Conservation (phyloP, 768 basidiomycete species). For the Russula dissimulans region DNA sequence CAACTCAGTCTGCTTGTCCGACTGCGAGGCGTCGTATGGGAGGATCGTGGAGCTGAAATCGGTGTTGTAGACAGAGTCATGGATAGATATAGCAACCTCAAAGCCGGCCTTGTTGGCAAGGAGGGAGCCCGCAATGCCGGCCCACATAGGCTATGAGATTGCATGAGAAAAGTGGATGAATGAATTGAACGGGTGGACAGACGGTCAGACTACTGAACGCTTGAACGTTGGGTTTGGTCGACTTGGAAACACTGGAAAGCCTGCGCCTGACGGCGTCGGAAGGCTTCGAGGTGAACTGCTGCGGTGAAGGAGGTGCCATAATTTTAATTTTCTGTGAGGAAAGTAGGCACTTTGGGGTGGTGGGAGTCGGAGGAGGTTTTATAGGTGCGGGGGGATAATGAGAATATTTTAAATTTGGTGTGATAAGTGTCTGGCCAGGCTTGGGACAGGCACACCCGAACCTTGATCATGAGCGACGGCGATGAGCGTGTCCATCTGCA, state of each 20-base stretch:
- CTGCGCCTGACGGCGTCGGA: conserved; percentile 56
- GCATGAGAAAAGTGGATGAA: conserved; percentile 17
- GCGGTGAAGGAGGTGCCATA: conserved; percentile 15
- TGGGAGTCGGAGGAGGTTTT: not conserved
- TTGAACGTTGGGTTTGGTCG: conserved; percentile 44
- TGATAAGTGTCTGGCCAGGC: no score
- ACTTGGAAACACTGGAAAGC: conserved; percentile 46
- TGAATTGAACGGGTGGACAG: conserved; percentile 23
- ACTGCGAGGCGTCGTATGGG: conserved; percentile 41
- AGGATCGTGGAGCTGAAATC: conserved; percentile 59
- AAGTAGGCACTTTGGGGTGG: conserved; percentile 6
- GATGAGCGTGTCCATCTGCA: conserved; percentile 7
- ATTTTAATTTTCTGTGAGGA: conserved; percentile 19
- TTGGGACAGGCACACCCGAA: no score
- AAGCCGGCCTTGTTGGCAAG: conserved; percentile 50
- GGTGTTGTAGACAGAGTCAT: conserved; percentile 79
- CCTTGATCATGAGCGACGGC: no score
- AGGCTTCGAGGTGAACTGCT: conserved; percentile 53
- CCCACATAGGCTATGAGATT: conserved; percentile 74
- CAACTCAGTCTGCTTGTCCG: conserved; percentile 45
- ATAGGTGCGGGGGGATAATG: not conserved
- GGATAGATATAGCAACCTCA: conserved; percentile 71
- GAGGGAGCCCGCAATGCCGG: conserved; percentile 59
- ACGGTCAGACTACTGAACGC: conserved; percentile 61
- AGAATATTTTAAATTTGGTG: not conserved